phyloP scores from a whole-genome alignment of 495 filamentous ascomycete genomes.

The Hapsidospora chrysogenum region DNA sequence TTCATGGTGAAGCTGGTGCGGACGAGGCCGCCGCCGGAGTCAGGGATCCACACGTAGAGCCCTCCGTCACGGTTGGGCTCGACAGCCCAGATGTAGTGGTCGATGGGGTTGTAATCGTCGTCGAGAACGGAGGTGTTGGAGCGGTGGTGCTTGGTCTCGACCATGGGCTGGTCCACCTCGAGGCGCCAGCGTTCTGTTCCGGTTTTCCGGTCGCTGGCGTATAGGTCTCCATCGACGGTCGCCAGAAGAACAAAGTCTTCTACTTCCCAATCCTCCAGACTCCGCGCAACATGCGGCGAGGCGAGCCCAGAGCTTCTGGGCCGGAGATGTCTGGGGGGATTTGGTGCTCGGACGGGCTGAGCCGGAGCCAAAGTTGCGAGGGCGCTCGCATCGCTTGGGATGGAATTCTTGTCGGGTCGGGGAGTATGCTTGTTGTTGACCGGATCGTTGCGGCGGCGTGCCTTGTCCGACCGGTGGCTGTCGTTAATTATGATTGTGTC shows the following conservation, averaged over 20 bases:
- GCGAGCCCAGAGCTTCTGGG: slow-evolving; percentile 41
- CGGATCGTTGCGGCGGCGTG: slow-evolving; percentile 9
- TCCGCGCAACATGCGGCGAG: slow-evolving; percentile 80
- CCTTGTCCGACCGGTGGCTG: slow-evolving; percentile 10
- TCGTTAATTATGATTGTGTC: no score
- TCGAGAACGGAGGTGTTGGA: slow-evolving; percentile 45
- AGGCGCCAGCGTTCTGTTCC: slow-evolving; percentile 72
- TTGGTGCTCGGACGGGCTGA: slow-evolving; percentile 67
- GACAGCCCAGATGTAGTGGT: slow-evolving; percentile 90
- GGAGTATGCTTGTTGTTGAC: slow-evolving; percentile 8
- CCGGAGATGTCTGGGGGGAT: slow-evolving; percentile 43
- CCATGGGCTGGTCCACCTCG: slow-evolving; percentile 66
- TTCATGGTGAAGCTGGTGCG: slow-evolving; percentile 78
- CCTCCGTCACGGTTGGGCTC: slow-evolving; percentile 79
- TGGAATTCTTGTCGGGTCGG: slow-evolving; percentile 20
- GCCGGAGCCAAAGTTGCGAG: slow-evolving; percentile 88
- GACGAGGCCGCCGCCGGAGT: slow-evolving; percentile 50
- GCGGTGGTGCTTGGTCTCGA: slow-evolving; percentile 74
- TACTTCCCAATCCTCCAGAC: slow-evolving; percentile 95
- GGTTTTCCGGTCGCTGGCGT: slow-evolving; percentile 79
- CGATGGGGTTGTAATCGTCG: slow-evolving; percentile 42
- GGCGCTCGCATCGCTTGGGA: slow-evolving; percentile 75
- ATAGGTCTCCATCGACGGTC: slow-evolving; percentile 94
- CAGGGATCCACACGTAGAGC: slow-evolving; percentile 75
- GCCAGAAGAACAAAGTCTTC: slow-evolving; percentile 99